Percentiles rank a stretch among this genome's conserved stretches.
These are phyloP conservation scores for Fusarium proliferatum DNA, from an alignment of 2,329 filamentous ascomycete genomes.

Conservation along the genomic window DNA sequence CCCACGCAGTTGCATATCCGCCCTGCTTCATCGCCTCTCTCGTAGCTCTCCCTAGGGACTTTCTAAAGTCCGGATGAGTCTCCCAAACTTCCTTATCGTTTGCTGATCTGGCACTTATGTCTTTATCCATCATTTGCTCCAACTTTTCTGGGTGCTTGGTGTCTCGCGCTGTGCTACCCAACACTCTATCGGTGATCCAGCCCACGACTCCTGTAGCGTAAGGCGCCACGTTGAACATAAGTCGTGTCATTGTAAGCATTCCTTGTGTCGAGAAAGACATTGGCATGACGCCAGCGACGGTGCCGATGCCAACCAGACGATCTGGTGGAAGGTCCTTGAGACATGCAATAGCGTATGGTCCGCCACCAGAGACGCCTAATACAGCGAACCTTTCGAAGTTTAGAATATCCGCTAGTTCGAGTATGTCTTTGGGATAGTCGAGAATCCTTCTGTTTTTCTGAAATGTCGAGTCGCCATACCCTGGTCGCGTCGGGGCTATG, in stretches of 20 bases:
- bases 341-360: slow-evolving; percentile 25
- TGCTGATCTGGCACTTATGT: slow-evolving; percentile 3
- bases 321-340: slow-evolving; percentile 7
- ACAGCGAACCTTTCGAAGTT: background rate
- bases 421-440: slow-evolving; percentile 11
- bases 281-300: slow-evolving; percentile 23
- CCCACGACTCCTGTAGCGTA: slow-evolving; percentile 8
- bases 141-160: slow-evolving; percentile 19
- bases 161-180: slow-evolving; percentile 14
- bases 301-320: slow-evolving; percentile 5
- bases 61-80: background rate
- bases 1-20: slow-evolving; percentile 17
- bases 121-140: slow-evolving; percentile 13
- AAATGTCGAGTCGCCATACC: slow-evolving; percentile 23
- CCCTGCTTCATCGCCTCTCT: slow-evolving; percentile 19
- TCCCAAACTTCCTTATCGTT: slow-evolving; percentile 12
- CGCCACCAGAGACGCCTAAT: slow-evolving; percentile 24
- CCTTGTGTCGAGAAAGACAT: slow-evolving; percentile 20
- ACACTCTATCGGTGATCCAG: slow-evolving; percentile 4
- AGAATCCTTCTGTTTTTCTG: slow-evolving; percentile 11
- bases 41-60: background rate
- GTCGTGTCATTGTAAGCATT: slow-evolving; percentile 13
- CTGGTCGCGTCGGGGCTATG: slow-evolving; percentile 17
- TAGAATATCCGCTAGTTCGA: background rate
- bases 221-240: slow-evolving; percentile 19